A percentile compares a stretch with the other conserved stretches of the same genome.
phyloP scores from a whole-genome alignment of 352 stramenopile species.

The Phytophthora hybrid region DNA sequence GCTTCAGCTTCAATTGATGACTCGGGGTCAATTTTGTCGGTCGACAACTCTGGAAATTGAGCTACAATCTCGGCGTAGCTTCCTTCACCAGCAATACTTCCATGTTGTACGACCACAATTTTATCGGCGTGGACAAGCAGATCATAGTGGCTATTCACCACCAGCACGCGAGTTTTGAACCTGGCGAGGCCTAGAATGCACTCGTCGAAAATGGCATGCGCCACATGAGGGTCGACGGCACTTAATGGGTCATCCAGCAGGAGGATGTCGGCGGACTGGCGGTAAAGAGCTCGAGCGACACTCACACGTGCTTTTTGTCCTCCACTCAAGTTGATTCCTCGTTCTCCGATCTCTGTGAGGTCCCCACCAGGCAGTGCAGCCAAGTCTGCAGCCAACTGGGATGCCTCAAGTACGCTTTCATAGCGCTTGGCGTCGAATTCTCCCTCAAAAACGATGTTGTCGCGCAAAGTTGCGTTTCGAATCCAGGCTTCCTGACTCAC shows the following conservation, averaged over 20 bases:
- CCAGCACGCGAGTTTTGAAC: slow-evolving; percentile 83
- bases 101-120: slow-evolving; percentile 73
- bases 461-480: slow-evolving; percentile 41
- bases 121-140: slow-evolving; percentile 64
- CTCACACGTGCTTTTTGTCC: slow-evolving; percentile 92
- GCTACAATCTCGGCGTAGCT: slow-evolving; percentile 68
- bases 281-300: slow-evolving; percentile 91
- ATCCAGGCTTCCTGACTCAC: slow-evolving; percentile 56
- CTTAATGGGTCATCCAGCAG: slow-evolving; percentile 94
- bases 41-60: slow-evolving; percentile 36
- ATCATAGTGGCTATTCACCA: slow-evolving; percentile 93
- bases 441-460: slow-evolving; percentile 51
- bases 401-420: slow-evolving; percentile 67
- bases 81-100: slow-evolving; percentile 76
- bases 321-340: slow-evolving; percentile 94
- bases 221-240: slow-evolving; percentile 95
- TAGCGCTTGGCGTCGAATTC: slow-evolving; percentile 38
- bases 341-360: slow-evolving; percentile 95
- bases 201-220: slow-evolving; percentile 92
- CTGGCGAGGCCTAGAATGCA: slow-evolving; percentile 74
- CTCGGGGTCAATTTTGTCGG: not conserved
- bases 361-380: slow-evolving; percentile 89
- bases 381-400: slow-evolving; percentile 89
- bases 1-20: not conserved
- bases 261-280: slow-evolving; percentile 82